phyloP scores from a whole-genome alignment of 176 grass and related monocot genomes.

The Aegilops umbellulata region DNA sequence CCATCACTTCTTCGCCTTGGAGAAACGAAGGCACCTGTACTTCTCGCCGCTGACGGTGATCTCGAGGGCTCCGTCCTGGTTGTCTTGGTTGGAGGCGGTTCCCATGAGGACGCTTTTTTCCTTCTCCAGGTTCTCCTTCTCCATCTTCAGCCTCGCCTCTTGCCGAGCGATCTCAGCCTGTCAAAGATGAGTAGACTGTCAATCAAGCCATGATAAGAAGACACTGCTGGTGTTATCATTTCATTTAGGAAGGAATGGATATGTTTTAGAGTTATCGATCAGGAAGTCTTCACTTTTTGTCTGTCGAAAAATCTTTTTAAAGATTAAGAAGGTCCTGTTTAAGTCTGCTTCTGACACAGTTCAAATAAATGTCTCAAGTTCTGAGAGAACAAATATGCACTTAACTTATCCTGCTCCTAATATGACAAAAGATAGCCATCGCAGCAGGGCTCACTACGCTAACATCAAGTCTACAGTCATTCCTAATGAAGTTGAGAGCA shows the following conservation, averaged over 20 bases:
- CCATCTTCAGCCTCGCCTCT: slow-evolving; percentile 92
- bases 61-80: slow-evolving; percentile 93
- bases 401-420: background rate
- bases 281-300: background rate
- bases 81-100: slow-evolving; percentile 90
- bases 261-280: background rate
- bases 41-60: slow-evolving; percentile 99
- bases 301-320: background rate
- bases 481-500: background rate
- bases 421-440: background rate
- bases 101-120: slow-evolving; percentile 99
- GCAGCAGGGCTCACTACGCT: background rate
- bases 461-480: background rate
- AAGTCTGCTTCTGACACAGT: background rate
- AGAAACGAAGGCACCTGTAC: slow-evolving; percentile 97
- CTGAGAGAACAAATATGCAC: background rate
- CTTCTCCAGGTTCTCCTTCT: slow-evolving; percentile 96
- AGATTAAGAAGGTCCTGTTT: background rate
- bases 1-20: slow-evolving; percentile 95
- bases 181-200: background rate
- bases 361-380: background rate
- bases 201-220: background rate
- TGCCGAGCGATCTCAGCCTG: slow-evolving; percentile 93
- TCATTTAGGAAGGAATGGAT: background rate
- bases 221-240: background rate